Evolutionary conservation across 2,329 filamentous ascomycete species (phyloP).

Genomic region (Xylaria sp.): DNA sequence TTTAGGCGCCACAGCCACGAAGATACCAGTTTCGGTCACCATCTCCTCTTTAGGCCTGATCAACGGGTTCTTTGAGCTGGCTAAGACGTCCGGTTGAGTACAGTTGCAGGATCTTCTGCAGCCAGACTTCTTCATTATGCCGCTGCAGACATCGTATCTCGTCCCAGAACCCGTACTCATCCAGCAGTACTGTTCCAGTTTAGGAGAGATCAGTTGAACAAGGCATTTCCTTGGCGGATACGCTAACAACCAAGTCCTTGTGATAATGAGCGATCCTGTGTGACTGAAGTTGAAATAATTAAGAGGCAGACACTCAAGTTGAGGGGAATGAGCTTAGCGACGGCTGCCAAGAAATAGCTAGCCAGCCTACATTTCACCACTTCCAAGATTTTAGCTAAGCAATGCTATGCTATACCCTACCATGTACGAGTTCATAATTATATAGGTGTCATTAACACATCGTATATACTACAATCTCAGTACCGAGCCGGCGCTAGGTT

Average conservation of each 20-base stretch:
- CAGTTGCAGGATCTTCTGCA: conserved; percentile 25
- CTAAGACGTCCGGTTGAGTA: conserved; percentile 34
- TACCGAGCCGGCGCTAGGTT: conserved; percentile 39
- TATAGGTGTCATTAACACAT: conserved; percentile 41
- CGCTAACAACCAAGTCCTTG: background rate
- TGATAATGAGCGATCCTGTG: conserved; percentile 12
- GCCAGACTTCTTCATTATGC: conserved; percentile 22
- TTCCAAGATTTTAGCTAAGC: conserved; percentile 36
- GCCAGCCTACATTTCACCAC: conserved; percentile 19
- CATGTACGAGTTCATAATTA: conserved; percentile 36
- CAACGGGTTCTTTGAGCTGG: conserved; percentile 29
- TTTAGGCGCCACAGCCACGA: conserved; percentile 25
- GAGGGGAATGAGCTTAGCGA: conserved; percentile 10
- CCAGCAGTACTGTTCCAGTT: background rate
- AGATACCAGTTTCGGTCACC: conserved; percentile 34
- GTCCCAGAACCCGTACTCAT: too few relatives aligned
- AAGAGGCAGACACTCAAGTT: conserved; percentile 12
- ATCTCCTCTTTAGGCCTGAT: conserved; percentile 36
- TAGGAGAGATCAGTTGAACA: conserved; percentile 1
- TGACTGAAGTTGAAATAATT: conserved; percentile 3
- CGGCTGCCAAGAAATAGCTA: conserved; percentile 26
- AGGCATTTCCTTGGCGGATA: background rate
- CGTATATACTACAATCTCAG: conserved; percentile 42
- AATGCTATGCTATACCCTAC: conserved; percentile 26
- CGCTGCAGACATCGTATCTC: background rate